Percentiles rank a stretch among this genome's conserved stretches.
Evolutionary conservation across 805 yeast genomes (phyloP).

Genomic region (Candida gorgasii): DNA sequence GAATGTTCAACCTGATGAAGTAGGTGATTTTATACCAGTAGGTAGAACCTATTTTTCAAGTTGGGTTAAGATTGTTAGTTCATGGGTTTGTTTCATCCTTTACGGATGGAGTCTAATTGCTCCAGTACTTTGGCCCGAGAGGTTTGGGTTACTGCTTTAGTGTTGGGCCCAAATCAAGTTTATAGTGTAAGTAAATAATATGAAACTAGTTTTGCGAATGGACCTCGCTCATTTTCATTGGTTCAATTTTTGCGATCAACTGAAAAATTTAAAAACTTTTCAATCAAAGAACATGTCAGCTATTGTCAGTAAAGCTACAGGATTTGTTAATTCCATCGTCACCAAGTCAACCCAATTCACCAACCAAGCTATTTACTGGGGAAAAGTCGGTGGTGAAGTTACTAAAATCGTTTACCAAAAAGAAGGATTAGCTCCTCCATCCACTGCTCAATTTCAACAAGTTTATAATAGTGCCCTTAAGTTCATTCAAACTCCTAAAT

Average conservation of each 20-base stretch:
- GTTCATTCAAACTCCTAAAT: constrained; percentile 36
- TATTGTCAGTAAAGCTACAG: constrained; percentile 42
- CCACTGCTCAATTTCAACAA: constrained; percentile 69
- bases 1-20: constrained; percentile 80
- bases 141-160: constrained; percentile 53
- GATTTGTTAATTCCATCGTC: constrained; percentile 35
- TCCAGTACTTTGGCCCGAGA: constrained; percentile 86
- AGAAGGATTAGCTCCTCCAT: constrained; percentile 94
- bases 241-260: constrained; percentile 3
- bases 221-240: constrained; percentile 15
- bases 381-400: constrained; percentile 63
- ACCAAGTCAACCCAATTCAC: constrained; percentile 39
- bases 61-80: constrained; percentile 89
- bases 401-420: constrained; percentile 80
- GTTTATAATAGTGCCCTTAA: constrained; percentile 56
- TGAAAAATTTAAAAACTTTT: constrained; percentile 10
- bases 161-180: no score
- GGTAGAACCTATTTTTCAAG: constrained; percentile 95
- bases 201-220: no score
- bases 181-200: no score
- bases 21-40: constrained; percentile 91
- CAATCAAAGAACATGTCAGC: constrained; percentile 41
- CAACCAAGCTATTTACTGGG: constrained; percentile 76
- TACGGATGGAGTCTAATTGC: constrained; percentile 93
- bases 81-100: constrained; percentile 86